Base-by-base conservation (phyloP, 805 yeast genomes). In the Myxozyma geophila region DNA sequence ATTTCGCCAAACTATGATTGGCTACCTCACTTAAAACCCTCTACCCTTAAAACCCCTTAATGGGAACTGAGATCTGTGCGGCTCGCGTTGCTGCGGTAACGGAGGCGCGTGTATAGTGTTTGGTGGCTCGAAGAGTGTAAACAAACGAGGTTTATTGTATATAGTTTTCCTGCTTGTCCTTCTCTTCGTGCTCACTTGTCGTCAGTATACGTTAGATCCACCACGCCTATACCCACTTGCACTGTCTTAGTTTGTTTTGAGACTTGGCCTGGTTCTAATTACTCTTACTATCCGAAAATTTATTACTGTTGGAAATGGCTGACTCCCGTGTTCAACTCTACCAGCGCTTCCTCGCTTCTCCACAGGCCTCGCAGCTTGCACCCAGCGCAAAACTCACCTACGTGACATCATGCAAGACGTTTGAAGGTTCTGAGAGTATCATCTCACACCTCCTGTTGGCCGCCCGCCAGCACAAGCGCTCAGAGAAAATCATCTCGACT, bases 371-470 rank as follows among this genome's bases (percentile, higher is more conserved):
- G 28, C 58, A 50, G 19, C 52, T 60, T 40, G 55, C 64, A 39
- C 21, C 47, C 10, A 54, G 13, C 17, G 48, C 62, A 49, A 39
- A 63, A 9, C 55, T 70, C 17, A 52, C 66, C 15, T 71, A 70
- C 64, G 64, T 71, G 49, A 57, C 70, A 8, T 64, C 72, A 28
- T 66, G 70, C 51, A 55, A 57, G 19, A 40, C 50, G 7, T 64
- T 67, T 48, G 43, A 46, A 39, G 71, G 71, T 35, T 12, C 59
- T 1, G 63, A 60, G 12, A 55, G 63, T n/a, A 61, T 71, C n/a
- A 49, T 71, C 12, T 61, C 67, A 35, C 71, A 68, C 48, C 23
- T 60, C 17, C 52, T 56, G n/a, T 57, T 28, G n/a, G 55, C 60
- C 13, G 55, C 62, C 21, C 57, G 59, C 33, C 73, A 70, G 50